Conservation (phyloP, 257 asterid genomes). For the Apocynum venetum region DNA sequence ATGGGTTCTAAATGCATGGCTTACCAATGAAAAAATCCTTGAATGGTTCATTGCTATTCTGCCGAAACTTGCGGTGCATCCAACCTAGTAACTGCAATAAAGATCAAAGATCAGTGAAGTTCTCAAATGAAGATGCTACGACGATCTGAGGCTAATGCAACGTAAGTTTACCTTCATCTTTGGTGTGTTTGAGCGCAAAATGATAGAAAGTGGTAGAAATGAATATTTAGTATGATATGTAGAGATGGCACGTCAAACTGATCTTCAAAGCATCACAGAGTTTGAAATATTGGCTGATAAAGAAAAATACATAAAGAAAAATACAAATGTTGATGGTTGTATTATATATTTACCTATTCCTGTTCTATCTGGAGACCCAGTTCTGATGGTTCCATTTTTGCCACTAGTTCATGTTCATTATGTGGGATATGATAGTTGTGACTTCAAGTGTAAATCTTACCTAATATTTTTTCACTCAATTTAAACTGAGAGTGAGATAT, state of each 20-base stretch:
- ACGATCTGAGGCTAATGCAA: constrained; percentile 6
- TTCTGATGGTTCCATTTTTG: neutral
- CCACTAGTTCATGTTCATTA: neutral
- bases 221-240: constrained; percentile 18
- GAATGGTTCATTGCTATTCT: constrained; percentile 58
- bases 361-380: neutral
- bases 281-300: constrained; percentile 6
- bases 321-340: constrained; percentile 22
- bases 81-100: constrained; percentile 82
- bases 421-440: neutral
- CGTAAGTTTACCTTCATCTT: constrained; percentile 62
- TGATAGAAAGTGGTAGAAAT: constrained; percentile 16
- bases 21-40: constrained; percentile 69
- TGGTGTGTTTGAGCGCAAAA: constrained; percentile 17
- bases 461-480: neutral
- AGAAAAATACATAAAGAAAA: constrained; percentile 21
- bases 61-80: constrained; percentile 95
- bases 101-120: constrained; percentile 14
- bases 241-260: constrained; percentile 9
- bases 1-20: constrained; percentile 7
- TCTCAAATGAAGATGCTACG: neutral
- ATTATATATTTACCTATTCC: constrained; percentile 4
- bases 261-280: constrained; percentile 4
- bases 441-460: neutral
- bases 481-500: neutral